Percentiles rank a stretch among this genome's conserved stretches.
These are phyloP conservation scores for Cichorium intybus DNA, from an alignment of 140 eudicot species.

Conservation along the genomic window DNA sequence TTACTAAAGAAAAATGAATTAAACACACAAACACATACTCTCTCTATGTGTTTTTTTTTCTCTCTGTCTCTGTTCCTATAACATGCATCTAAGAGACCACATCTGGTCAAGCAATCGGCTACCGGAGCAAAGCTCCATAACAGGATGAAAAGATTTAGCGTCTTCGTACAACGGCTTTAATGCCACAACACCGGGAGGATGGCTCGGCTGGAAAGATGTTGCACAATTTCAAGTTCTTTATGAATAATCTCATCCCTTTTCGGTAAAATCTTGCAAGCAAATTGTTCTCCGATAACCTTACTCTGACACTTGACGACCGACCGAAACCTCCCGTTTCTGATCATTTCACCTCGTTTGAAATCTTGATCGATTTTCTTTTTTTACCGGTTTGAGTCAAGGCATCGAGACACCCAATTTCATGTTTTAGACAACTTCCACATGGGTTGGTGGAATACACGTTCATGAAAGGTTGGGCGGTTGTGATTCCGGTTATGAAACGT, in stretches of 20 bases:
- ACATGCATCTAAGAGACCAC: no score
- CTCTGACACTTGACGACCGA: slow-evolving; percentile 57
- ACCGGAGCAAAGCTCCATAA: slow-evolving; percentile 77
- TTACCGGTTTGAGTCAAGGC: slow-evolving; percentile 62
- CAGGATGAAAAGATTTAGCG: slow-evolving; percentile 52
- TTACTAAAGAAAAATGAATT: no score
- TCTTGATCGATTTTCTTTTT: slow-evolving; percentile 75
- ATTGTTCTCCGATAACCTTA: slow-evolving; percentile 50
- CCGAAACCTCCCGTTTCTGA: slow-evolving; percentile 76
- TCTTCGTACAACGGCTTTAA: slow-evolving; percentile 78
- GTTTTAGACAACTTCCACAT: slow-evolving; percentile 62
- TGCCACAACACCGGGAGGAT: slow-evolving; percentile 77
- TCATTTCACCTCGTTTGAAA: slow-evolving; percentile 39
- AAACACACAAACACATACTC: no score
- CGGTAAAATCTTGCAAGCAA: slow-evolving; percentile 65
- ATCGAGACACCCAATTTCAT: slow-evolving; percentile 80
- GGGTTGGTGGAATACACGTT: slow-evolving; percentile 34
- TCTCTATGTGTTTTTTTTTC: no score
- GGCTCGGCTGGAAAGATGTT: slow-evolving; percentile 86
- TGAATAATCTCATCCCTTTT: slow-evolving; percentile 82
- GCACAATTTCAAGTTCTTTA: slow-evolving; percentile 84
- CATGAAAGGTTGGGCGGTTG: slow-evolving; percentile 58
- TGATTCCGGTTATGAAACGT: slow-evolving; percentile 36
- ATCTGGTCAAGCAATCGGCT: slow-evolving; percentile 73
- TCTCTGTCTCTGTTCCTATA: no score